These are phyloP conservation scores for Candida xiaguanensis DNA, from an alignment of 805 yeast species.

Conservation along the genomic window DNA sequence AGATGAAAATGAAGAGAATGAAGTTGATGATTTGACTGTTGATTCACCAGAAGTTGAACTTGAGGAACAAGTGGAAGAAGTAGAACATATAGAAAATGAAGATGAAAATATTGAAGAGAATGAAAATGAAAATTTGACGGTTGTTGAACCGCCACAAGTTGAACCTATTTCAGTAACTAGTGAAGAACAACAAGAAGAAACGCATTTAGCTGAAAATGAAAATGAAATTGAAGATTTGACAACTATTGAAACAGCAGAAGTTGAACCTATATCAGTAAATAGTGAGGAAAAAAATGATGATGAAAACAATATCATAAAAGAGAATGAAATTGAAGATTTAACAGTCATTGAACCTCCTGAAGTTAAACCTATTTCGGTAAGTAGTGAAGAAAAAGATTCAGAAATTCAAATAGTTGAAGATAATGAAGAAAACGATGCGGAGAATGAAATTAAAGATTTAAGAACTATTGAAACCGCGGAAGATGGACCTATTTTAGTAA, in stretches of 20 bases:
- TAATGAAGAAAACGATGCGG: constrained; percentile 3
- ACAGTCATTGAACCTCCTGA: constrained; percentile 7
- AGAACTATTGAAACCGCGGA: constrained; percentile 2
- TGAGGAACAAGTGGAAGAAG: background rate
- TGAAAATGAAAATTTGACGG: constrained; percentile 13
- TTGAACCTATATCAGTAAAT: constrained; percentile 19
- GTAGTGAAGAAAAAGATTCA: background rate
- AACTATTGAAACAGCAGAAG: background rate
- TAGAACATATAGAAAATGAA: background rate
- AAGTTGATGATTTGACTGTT: background rate
- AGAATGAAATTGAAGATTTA: constrained; percentile 6
- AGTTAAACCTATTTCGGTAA: background rate
- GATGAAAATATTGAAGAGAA: constrained; percentile 11
- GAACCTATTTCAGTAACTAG: constrained; percentile 19
- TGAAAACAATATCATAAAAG: constrained; percentile 4
- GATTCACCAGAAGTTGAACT: background rate
- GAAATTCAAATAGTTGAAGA: constrained; percentile 1
- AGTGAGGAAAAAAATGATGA: constrained; percentile 11
- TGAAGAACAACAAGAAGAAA: constrained; percentile 14
- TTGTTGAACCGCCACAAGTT: constrained; percentile 7
- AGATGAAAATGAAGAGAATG: background rate
- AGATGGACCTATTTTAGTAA: constrained; percentile 19
- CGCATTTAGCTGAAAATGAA: constrained; percentile 18
- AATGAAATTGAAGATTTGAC: constrained; percentile 7
- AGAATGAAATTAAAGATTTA: constrained; percentile 6